Conservation (phyloP, 148 eudicot genomes). For the Camellia sinensis region DNA sequence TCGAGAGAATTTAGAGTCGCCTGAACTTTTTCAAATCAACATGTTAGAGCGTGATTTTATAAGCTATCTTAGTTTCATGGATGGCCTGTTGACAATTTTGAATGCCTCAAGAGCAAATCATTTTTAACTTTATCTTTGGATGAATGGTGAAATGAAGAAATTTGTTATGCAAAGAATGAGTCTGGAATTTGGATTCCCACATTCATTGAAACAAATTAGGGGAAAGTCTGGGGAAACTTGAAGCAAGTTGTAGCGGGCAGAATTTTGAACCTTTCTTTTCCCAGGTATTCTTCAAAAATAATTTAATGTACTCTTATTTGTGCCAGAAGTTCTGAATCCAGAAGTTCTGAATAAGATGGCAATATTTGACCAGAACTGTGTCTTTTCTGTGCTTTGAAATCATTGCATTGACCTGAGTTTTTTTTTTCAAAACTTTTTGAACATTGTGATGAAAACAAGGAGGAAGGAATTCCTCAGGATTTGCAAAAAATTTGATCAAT, state of each 20-base stretch:
- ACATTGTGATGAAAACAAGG: no score
- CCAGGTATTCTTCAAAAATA: not conserved
- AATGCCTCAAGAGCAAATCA: not conserved
- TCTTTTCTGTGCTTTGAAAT: no score
- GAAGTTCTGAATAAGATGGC: no score
- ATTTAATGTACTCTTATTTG: no score
- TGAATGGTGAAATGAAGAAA: not conserved
- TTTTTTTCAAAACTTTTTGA: no score
- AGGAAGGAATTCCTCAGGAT: no score
- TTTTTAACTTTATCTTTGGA: not conserved
- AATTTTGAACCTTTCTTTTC: not conserved
- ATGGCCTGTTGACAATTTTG: not conserved
- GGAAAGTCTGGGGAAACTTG: not conserved
- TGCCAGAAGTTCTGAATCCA: no score
- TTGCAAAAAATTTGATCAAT: no score
- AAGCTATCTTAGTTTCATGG: not conserved
- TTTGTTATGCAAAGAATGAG: not conserved
- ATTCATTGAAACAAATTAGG: not conserved
- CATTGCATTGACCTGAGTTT: no score
- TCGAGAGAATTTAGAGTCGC: conserved; percentile 40
- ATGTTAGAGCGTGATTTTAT: not conserved
- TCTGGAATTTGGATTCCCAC: not conserved
- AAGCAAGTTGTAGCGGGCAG: not conserved
- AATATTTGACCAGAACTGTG: no score
- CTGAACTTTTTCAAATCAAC: conserved; percentile 24